Evolutionary conservation across 805 yeast genomes (phyloP).

Genomic region (Kodamaea neixiangensis): DNA sequence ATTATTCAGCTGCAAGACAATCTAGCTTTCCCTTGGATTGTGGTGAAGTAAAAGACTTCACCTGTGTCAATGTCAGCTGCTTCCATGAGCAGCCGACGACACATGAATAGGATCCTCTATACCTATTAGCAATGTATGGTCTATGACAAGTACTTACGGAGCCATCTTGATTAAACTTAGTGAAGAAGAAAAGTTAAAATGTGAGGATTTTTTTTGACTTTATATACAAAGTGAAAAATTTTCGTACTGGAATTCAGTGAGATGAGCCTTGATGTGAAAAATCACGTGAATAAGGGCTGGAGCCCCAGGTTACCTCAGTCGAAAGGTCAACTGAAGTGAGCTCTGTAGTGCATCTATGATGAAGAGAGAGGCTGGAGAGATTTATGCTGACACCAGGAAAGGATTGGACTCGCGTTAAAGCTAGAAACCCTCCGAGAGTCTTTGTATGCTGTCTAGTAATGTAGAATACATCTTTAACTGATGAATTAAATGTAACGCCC

Average conservation of each 20-base stretch:
- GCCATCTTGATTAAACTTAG: slow-evolving; percentile 9
- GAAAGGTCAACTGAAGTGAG: no score
- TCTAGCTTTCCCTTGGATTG: slow-evolving; percentile 42
- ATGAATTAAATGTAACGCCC: no score
- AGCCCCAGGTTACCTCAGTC: background rate
- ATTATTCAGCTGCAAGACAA: slow-evolving; percentile 40
- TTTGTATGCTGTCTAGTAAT: no score
- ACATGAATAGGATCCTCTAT: background rate
- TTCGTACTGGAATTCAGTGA: background rate
- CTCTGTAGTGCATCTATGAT: no score
- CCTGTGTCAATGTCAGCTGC: slow-evolving; percentile 5
- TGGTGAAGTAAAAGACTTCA: background rate
- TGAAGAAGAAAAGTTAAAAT: background rate
- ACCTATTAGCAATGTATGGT: background rate
- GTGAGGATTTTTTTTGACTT: background rate
- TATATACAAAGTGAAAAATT: slow-evolving; percentile 6
- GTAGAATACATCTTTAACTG: no score
- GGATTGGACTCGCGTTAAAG: no score
- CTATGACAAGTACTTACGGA: slow-evolving; percentile 9
- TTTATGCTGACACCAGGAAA: no score
- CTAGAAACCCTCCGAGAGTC: no score
- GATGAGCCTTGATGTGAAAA: background rate
- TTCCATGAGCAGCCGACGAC: slow-evolving; percentile 2
- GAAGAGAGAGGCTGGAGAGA: no score
- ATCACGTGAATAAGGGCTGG: background rate